These are phyloP conservation scores for Secale cereale DNA, from an alignment of 176 grass and related monocot genomes.

Conservation along the genomic window DNA sequence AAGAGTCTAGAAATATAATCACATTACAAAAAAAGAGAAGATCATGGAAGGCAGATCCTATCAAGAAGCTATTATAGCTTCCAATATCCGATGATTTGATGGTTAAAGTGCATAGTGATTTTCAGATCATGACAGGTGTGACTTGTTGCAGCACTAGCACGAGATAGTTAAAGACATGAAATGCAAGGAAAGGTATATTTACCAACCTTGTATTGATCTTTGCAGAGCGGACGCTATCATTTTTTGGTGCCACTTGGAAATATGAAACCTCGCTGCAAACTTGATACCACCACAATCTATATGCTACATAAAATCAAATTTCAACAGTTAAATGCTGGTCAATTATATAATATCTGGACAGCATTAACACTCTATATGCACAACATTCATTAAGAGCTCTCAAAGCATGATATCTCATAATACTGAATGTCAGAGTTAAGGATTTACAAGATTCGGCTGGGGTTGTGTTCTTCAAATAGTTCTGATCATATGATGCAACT, in stretches of 20 bases:
- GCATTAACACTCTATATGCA: neutral
- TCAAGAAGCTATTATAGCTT: conserved; percentile 8
- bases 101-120: neutral
- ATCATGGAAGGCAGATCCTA: neutral
- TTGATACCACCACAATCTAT: conserved; percentile 95
- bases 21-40: neutral
- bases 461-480: conserved; percentile 87
- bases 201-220: conserved; percentile 74
- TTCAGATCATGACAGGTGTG: neutral
- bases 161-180: neutral
- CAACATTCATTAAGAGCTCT: neutral
- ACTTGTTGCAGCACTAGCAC: neutral
- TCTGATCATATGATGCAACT: conserved; percentile 78
- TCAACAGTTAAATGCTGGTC: conserved; percentile 23
- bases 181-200: conserved; percentile 1
- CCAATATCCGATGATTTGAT: neutral
- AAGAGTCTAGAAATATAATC: neutral
- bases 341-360: conserved; percentile 1
- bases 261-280: conserved; percentile 96
- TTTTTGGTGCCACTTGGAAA: conserved; percentile 91
- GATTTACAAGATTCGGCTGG: conserved; percentile 66
- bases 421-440: neutral
- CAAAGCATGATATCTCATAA: conserved; percentile 20
- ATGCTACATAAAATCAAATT: conserved; percentile 44
- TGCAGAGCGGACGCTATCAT: conserved; percentile 75